Evolutionary conservation across 2,329 filamentous ascomycete genomes (phyloP).

Genomic region (Lachnellula arida): DNA sequence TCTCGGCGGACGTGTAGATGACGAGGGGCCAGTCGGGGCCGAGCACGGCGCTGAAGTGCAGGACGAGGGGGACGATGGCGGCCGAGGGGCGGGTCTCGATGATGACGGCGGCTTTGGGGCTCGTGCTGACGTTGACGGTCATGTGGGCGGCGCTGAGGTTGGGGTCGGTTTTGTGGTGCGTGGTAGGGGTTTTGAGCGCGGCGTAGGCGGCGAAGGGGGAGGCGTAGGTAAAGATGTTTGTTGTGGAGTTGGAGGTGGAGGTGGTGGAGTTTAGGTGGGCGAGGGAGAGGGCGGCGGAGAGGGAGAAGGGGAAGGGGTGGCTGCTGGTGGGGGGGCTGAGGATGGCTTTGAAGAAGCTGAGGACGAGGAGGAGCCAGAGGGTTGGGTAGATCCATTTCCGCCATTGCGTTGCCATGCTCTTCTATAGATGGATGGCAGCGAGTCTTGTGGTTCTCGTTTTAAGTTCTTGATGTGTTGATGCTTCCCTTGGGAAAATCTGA

Average conservation of each 20-base stretch:
- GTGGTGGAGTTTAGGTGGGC: too few relatives aligned
- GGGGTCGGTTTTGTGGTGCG: not conserved
- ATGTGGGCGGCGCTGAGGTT: conserved; percentile 1
- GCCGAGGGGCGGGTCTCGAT: conserved; percentile 34
- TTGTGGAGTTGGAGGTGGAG: too few relatives aligned
- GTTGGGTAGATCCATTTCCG: conserved; percentile 14
- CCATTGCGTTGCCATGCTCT: not conserved
- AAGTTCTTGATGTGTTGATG: not conserved
- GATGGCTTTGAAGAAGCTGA: conserved; percentile 5
- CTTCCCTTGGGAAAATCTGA: not conserved
- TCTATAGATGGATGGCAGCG: not conserved
- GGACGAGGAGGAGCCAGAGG: conserved; percentile 10
- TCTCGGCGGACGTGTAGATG: conserved; percentile 35
- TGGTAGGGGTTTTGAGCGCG: conserved; percentile 1
- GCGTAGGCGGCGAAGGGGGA: conserved; percentile 3
- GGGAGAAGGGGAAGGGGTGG: not conserved
- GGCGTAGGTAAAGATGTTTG: not conserved
- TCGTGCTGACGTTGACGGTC: conserved; percentile 21
- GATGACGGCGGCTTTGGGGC: conserved; percentile 34
- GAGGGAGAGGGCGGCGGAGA: not conserved
- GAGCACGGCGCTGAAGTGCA: conserved; percentile 38
- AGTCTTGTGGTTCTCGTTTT: not conserved
- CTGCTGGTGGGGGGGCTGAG: not conserved
- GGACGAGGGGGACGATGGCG: conserved; percentile 34
- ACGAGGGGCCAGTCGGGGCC: conserved; percentile 42